Conservation (phyloP, 805 yeast species). For the Brettanomyces naardenensis region DNA sequence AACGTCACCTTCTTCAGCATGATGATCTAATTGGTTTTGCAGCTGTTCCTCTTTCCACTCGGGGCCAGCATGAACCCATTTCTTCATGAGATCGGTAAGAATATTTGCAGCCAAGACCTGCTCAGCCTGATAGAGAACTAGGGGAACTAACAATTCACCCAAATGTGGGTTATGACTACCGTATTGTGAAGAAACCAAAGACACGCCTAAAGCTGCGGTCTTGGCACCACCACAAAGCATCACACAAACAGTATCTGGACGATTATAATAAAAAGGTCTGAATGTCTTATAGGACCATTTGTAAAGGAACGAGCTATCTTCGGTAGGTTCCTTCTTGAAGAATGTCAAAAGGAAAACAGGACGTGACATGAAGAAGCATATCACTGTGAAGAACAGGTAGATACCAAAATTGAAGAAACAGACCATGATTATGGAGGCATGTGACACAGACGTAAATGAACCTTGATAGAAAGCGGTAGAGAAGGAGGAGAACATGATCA, state of each 20-base stretch:
- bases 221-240: conserved; percentile 90
- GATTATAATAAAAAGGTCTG: conserved; percentile 62
- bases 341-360: conserved; percentile 40
- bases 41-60: conserved; percentile 9
- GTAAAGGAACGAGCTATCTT: conserved; percentile 36
- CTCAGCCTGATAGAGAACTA: conserved; percentile 80
- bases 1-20: conserved; percentile 1
- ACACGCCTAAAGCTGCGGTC: conserved; percentile 88
- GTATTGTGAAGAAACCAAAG: conserved; percentile 57
- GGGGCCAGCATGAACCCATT: conserved; percentile 48
- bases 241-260: conserved; percentile 67
- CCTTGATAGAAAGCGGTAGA: conserved; percentile 81
- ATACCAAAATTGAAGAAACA: conserved; percentile 80
- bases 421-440: conserved; percentile 62
- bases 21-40: not conserved
- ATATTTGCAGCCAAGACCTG: conserved; percentile 80
- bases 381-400: conserved; percentile 63
- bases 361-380: conserved; percentile 55
- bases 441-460: conserved; percentile 49
- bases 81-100: conserved; percentile 54
- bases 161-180: conserved; percentile 52
- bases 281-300: conserved; percentile 34
- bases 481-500: conserved; percentile 55
- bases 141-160: conserved; percentile 70
- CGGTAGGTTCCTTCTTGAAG: conserved; percentile 40